Base-by-base conservation (phyloP, 2,329 filamentous ascomycete genomes). In the Huntiella savannae region DNA sequence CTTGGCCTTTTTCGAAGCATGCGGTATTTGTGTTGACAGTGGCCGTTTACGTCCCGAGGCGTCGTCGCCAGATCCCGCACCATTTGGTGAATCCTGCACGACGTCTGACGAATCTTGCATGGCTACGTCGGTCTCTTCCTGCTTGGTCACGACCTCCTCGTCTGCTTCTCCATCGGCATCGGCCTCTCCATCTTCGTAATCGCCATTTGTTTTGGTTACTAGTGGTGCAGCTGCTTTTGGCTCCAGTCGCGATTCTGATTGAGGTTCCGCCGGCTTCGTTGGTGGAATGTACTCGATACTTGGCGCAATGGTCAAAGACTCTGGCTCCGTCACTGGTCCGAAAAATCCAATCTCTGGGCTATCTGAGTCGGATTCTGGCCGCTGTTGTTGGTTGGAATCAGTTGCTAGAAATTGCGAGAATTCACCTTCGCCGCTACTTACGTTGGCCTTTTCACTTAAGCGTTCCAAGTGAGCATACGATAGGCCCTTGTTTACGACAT, bases 401-500 rank as follows among this genome's bases (percentile, higher is more conserved):
- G 11, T 4, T 40, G 22, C 16, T 40, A 13, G 43, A 28, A 45
- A 13, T 36, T 13, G 33, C 8, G 13, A 16, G 16, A 34, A 40
- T 28, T 10, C 22, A 28, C 8, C 22, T 28, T 28, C 6, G 22
- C 22, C 2, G 8, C 22, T 28, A 28, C 22, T 28, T 28, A 28
- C 22, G 22, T 28, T 28, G 22, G 22, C 22, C 22, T 10, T 28
- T 28, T 28, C 22, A 28, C 65, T 66, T 51, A 77, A 67, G 54
- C 74, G 65, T 58, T 78, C 72, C 46, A 74, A 64, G 41, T 68
- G 69, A 57, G 71, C 64, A 60, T 75, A 78, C 54, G 75, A 60
- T 44, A 79, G 66, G 49, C 75, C 75, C 60, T 73, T 72, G 60
- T 79, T 77, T 53, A 79, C 61, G 52, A 77, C 64, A 49, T 68